phyloP scores from a whole-genome alignment of 2,329 filamentous ascomycete genomes.

The Colletotrichum neosansevieriae region DNA sequence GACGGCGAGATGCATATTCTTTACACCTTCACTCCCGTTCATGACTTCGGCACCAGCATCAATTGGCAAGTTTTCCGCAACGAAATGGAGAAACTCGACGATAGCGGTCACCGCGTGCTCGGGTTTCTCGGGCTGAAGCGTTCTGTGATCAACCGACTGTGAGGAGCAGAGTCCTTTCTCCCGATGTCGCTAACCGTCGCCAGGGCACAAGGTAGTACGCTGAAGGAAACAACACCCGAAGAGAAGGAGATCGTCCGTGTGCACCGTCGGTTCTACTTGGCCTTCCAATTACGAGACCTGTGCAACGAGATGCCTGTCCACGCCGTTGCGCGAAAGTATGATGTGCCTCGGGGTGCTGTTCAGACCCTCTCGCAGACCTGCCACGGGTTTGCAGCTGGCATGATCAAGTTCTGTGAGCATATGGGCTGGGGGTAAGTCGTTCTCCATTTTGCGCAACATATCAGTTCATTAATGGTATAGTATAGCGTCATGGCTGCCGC shows the following conservation, averaged over 20 bases:
- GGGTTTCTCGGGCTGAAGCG: constrained; percentile 77
- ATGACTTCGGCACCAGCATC: constrained; percentile 63
- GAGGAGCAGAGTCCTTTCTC: constrained; percentile 44
- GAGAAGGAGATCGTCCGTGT: constrained; percentile 72
- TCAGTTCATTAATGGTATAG: constrained; percentile 20
- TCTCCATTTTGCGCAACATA: neutral
- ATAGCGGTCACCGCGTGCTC: constrained; percentile 77
- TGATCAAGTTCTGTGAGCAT: constrained; percentile 82
- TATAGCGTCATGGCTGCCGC: constrained; percentile 75
- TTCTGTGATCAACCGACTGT: constrained; percentile 75
- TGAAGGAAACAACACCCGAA: constrained; percentile 72
- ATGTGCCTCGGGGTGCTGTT: constrained; percentile 75
- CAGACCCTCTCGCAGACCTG: constrained; percentile 81
- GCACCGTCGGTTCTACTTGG: constrained; percentile 79
- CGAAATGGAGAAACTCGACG: constrained; percentile 77
- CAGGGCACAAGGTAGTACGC: constrained; percentile 74
- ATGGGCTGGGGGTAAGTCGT: constrained; percentile 76
- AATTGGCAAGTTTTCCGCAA: constrained; percentile 81
- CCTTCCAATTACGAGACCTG: constrained; percentile 81
- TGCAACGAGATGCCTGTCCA: constrained; percentile 82
- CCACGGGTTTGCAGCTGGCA: constrained; percentile 82
- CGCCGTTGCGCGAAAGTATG: constrained; percentile 76
- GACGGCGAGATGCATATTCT: constrained; percentile 85
- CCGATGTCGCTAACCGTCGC: constrained; percentile 38
- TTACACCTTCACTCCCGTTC: constrained; percentile 81